phyloP scores from a whole-genome alignment of 192 early-diverging fungal species.

The Entomortierella parvispora region DNA sequence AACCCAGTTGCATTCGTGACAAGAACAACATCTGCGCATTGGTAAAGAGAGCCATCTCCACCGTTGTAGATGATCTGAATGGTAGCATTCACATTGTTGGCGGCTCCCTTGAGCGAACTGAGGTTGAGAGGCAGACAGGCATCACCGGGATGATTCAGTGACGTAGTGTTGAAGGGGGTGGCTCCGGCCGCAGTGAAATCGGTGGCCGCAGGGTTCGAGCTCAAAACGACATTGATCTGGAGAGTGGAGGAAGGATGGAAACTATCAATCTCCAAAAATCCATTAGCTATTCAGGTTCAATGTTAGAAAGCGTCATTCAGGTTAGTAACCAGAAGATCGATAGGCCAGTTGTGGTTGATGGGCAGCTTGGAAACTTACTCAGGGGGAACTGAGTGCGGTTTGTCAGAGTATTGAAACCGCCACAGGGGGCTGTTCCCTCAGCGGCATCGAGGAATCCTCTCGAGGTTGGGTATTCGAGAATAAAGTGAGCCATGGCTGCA shows the following conservation, averaged over 20 bases:
- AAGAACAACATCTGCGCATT: constrained; percentile 24
- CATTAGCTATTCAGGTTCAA: constrained; percentile 7
- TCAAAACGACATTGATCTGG: constrained; percentile 42
- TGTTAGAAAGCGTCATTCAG: too few relatives aligned
- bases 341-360: too few relatives aligned
- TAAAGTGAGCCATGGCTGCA: constrained; percentile 58
- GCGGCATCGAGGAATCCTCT: constrained; percentile 57
- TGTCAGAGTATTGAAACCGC: constrained; percentile 51
- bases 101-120: constrained; percentile 16
- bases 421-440: constrained; percentile 62
- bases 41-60: constrained; percentile 57
- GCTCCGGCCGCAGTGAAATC: constrained; percentile 41
- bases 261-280: constrained; percentile 54
- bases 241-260: constrained; percentile 46
- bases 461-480: constrained; percentile 55
- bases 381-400: constrained; percentile 58
- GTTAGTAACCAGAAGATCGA: too few relatives aligned
- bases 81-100: constrained; percentile 58
- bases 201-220: constrained; percentile 45
- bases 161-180: not conserved
- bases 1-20: not conserved
- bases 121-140: constrained; percentile 49
- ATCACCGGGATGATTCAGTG: constrained; percentile 33
- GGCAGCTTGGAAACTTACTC: constrained; percentile 50
- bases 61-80: constrained; percentile 58